Percentiles rank a stretch among this genome's conserved stretches.
Conservation (phyloP, 768 basidiomycete species). For the Coprinopsis marcescibilis region DNA sequence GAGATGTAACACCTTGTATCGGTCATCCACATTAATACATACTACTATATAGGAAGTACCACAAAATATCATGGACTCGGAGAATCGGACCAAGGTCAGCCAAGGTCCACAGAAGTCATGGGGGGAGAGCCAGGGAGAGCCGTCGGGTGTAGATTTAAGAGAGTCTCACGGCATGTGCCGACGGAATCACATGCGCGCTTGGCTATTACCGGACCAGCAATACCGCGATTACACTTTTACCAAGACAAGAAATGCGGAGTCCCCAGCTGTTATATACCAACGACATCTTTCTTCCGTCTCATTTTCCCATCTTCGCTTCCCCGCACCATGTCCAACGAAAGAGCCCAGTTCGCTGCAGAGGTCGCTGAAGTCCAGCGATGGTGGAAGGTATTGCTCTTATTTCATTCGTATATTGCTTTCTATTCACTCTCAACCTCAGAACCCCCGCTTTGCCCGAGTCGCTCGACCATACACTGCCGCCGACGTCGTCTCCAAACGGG, state of each 20-base stretch:
- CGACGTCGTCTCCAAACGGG: constrained; percentile 91
- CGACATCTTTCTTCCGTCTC: constrained; percentile 18
- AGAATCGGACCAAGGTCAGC: too few relatives aligned
- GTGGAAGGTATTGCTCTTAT: constrained; percentile 66
- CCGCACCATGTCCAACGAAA: constrained; percentile 56
- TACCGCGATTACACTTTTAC: constrained; percentile 18
- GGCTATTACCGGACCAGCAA: constrained; percentile 15
- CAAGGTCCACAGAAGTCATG: too few relatives aligned
- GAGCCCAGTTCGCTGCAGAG: constrained; percentile 68
- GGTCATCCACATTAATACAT: too few relatives aligned
- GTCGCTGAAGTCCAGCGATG: constrained; percentile 83
- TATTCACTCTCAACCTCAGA: constrained; percentile 37
- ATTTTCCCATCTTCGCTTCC: constrained; percentile 12
- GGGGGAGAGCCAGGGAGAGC: too few relatives aligned
- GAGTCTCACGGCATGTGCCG: constrained; percentile 16
- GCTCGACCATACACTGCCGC: constrained; percentile 89
- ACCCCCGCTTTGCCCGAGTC: constrained; percentile 80
- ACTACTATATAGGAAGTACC: too few relatives aligned
- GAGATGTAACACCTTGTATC: too few relatives aligned
- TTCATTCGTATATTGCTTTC: background rate
- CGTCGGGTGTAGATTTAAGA: constrained; percentile 17
- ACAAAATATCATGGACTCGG: too few relatives aligned
- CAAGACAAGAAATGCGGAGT: constrained; percentile 17
- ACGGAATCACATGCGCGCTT: constrained; percentile 43
- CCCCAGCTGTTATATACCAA: constrained; percentile 22